Conservation (phyloP, 2,329 filamentous ascomycete genomes). For the Cladorrhinum sp. region DNA sequence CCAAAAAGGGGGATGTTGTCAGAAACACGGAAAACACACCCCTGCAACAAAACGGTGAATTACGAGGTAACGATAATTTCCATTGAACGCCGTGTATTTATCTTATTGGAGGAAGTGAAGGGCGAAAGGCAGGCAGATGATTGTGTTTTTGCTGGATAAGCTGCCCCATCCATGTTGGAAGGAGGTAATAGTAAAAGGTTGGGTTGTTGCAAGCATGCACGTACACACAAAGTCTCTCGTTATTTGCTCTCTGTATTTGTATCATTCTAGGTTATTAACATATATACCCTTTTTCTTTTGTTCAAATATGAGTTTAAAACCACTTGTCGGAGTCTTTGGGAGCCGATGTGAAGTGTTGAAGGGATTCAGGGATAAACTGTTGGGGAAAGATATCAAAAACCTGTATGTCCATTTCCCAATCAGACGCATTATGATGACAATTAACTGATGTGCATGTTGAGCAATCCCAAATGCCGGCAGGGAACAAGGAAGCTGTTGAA, state of each 20-base stretch:
- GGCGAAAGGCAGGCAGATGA: background rate
- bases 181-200: background rate
- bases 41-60: background rate
- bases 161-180: background rate
- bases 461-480: too few relatives aligned
- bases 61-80: background rate
- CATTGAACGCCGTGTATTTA: background rate
- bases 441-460: too few relatives aligned
- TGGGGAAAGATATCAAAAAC: too few relatives aligned
- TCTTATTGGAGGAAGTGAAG: background rate
- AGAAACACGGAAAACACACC: background rate
- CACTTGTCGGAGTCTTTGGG: too few relatives aligned
- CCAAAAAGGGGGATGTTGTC: background rate
- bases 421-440: too few relatives aligned
- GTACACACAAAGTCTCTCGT: background rate
- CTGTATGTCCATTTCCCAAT: too few relatives aligned
- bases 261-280: conserved; percentile 10
- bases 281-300: conserved; percentile 10
- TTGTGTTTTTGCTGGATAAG: background rate
- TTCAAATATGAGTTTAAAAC: background rate
- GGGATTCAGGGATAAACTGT: too few relatives aligned
- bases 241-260: background rate
- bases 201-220: background rate
- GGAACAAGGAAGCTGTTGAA: too few relatives aligned
- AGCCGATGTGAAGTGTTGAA: too few relatives aligned